Percentiles rank a stretch among this genome's conserved stretches.
Evolutionary conservation across 2,329 filamentous ascomycete species (phyloP).

Genomic region (Sporothrix curviconia): DNA sequence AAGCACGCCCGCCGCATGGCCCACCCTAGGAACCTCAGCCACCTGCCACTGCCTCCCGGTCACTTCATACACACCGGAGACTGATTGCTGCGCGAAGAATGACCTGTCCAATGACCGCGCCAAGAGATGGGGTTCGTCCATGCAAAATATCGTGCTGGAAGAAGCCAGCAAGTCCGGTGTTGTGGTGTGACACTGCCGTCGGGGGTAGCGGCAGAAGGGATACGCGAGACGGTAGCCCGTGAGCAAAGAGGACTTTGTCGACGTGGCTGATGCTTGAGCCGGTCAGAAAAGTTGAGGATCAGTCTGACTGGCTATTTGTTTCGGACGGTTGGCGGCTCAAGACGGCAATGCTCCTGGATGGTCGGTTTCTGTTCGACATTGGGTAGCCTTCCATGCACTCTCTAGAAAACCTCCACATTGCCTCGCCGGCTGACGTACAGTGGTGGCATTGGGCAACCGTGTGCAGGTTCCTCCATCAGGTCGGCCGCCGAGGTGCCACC

Average conservation of each 20-base stretch:
- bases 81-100: constrained; percentile 50
- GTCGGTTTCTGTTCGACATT: constrained; percentile 37
- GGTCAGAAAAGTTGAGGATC: constrained; percentile 49
- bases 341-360: constrained; percentile 44
- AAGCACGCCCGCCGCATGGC: too few species aligned
- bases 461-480: constrained; percentile 46
- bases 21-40: too few species aligned
- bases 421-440: constrained; percentile 43
- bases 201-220: constrained; percentile 48
- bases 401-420: constrained; percentile 46
- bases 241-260: constrained; percentile 61
- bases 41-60: too few species aligned
- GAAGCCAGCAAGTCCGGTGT: constrained; percentile 44
- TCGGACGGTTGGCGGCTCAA: too few species aligned
- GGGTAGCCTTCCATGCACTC: constrained; percentile 49
- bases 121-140: constrained; percentile 49
- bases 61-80: constrained; percentile 63
- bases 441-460: constrained; percentile 38
- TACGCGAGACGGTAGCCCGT: constrained; percentile 61
- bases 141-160: constrained; percentile 54
- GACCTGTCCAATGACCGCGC: constrained; percentile 48
- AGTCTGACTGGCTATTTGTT: constrained; percentile 12
- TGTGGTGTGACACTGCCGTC: constrained; percentile 29
- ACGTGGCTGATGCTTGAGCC: constrained; percentile 46
- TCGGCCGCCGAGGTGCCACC: constrained; percentile 54